Conservation (phyloP, 2,329 filamentous ascomycete genomes). For the Colletotrichum sojae region DNA sequence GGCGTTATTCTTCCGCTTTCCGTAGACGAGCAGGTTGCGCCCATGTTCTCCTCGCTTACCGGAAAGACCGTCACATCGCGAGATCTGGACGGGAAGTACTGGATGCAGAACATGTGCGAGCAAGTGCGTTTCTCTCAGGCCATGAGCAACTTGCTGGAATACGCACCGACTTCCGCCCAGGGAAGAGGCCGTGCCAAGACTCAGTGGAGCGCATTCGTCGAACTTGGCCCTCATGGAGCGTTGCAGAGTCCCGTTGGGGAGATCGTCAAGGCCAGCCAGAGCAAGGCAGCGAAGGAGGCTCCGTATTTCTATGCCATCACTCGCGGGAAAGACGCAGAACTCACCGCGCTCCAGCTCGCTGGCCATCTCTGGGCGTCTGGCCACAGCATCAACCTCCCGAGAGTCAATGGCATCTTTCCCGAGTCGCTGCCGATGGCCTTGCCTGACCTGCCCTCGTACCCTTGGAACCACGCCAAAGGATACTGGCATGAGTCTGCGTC, state of each 20-base stretch:
- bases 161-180: neutral
- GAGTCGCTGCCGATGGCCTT: constrained; percentile 24
- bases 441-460: constrained; percentile 42
- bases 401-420: constrained; percentile 47
- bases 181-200: constrained; percentile 29
- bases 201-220: constrained; percentile 42
- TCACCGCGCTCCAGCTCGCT: constrained; percentile 43
- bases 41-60: constrained; percentile 40
- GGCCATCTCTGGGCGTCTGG: constrained; percentile 9
- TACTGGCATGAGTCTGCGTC: constrained; percentile 36
- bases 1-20: constrained; percentile 9
- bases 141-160: constrained; percentile 1
- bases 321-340: constrained; percentile 46
- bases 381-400: constrained; percentile 48
- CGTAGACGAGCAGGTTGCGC: constrained; percentile 47
- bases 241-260: constrained; percentile 56
- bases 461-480: constrained; percentile 39
- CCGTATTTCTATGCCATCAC: constrained; percentile 47
- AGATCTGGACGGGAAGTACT: constrained; percentile 47
- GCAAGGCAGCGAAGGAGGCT: constrained; percentile 29
- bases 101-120: constrained; percentile 28
- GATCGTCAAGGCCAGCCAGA: constrained; percentile 59
- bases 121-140: constrained; percentile 19
- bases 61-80: constrained; percentile 43
- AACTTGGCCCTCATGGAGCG: constrained; percentile 55